Conservation (phyloP, 106 monocot species). For the Apostasia ramifera region DNA sequence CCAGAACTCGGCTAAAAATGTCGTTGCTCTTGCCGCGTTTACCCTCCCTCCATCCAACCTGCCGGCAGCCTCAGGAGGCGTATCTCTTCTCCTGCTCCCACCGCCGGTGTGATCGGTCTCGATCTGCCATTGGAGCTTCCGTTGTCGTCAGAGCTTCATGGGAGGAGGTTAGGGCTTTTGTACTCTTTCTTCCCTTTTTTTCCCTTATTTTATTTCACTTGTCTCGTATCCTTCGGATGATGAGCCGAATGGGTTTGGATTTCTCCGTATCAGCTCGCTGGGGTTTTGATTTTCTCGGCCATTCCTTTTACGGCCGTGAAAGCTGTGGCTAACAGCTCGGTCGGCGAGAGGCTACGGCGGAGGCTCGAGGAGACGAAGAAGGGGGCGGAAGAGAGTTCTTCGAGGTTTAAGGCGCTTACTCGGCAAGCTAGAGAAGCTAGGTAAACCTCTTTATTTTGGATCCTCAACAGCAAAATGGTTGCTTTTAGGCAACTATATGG, state of each 20-base stretch:
- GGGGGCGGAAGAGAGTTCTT: conserved; percentile 37
- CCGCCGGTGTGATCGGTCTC: not conserved
- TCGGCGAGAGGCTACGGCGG: conserved; percentile 61
- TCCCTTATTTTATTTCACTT: not conserved
- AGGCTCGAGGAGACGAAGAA: conserved; percentile 67
- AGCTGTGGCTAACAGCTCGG: conserved; percentile 81
- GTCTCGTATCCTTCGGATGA: not conserved
- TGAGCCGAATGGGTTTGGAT: not conserved
- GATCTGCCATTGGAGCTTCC: not conserved
- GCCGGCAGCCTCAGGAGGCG: not conserved
- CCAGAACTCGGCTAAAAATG: not conserved
- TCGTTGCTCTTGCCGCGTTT: not conserved
- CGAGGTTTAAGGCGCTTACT: conserved; percentile 30
- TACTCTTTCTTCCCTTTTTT: too few relatives aligned
- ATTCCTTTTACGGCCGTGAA: conserved; percentile 94
- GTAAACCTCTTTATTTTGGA: conserved; percentile 11
- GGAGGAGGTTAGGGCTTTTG: conserved; percentile 27
- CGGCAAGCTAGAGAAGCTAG: conserved; percentile 55
- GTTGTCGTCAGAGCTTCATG: conserved; percentile 37
- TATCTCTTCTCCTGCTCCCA: not conserved
- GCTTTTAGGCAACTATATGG: too few relatives aligned
- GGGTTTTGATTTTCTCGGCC: conserved; percentile 89
- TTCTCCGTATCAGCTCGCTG: conserved; percentile 50
- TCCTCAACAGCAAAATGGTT: too few relatives aligned
- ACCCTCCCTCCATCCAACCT: not conserved